These are phyloP conservation scores for Emericellopsis cladophorae DNA, from an alignment of 2,329 filamentous ascomycete species.

Conservation along the genomic window DNA sequence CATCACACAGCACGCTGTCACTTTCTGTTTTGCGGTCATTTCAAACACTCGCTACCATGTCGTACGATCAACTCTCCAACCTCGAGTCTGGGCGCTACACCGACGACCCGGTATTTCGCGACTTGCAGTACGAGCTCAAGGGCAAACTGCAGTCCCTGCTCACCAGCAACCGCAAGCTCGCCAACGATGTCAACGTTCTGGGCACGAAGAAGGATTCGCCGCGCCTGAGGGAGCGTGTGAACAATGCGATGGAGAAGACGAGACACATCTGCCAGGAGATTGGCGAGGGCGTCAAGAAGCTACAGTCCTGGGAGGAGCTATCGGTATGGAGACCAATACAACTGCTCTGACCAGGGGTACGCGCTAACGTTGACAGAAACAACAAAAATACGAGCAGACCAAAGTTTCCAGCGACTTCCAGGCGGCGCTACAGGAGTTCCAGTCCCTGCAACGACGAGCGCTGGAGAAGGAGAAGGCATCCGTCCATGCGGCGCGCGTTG, in stretches of 20 bases:
- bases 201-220: slow-evolving; percentile 88
- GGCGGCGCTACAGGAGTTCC: slow-evolving; percentile 78
- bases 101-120: slow-evolving; percentile 87
- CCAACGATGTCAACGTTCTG: slow-evolving; percentile 71
- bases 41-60: slow-evolving; percentile 44
- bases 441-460: slow-evolving; percentile 76
- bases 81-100: slow-evolving; percentile 79
- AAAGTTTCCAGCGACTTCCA: slow-evolving; percentile 93
- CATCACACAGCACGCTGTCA: too few species aligned
- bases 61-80: slow-evolving; percentile 75
- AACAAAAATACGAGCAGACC: slow-evolving; percentile 92
- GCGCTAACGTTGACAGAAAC: slow-evolving; percentile 44
- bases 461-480: slow-evolving; percentile 88
- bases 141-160: slow-evolving; percentile 83
- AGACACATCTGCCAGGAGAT: slow-evolving; percentile 80
- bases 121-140: slow-evolving; percentile 70
- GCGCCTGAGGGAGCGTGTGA: slow-evolving; percentile 79
- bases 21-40: background rate
- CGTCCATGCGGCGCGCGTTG: slow-evolving; percentile 68
- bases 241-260: slow-evolving; percentile 77
- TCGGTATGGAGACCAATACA: slow-evolving; percentile 39
- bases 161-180: slow-evolving; percentile 74
- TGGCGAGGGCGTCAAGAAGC: slow-evolving; percentile 85
- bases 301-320: slow-evolving; percentile 76
- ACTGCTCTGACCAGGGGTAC: too few species aligned